Evolutionary conservation across 2,329 filamentous ascomycete species (phyloP).

Genomic region (Aspergillus sp.): DNA sequence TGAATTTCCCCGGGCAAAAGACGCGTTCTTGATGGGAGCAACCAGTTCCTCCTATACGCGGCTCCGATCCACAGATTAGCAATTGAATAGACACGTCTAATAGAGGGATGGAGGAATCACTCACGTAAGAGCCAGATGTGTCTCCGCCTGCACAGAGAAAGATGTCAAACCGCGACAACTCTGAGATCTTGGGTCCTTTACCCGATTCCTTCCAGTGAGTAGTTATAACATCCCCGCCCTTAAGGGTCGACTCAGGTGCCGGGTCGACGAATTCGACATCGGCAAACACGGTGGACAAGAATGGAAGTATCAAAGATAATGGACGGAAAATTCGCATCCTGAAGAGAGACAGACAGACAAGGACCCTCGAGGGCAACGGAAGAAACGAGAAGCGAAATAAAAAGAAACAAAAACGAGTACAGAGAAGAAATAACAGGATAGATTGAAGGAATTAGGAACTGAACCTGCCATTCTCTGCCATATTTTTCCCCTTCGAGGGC

Average conservation of each 20-base stretch:
- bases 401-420: slow-evolving; percentile 2
- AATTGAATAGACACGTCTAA: not conserved
- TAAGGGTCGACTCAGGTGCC: slow-evolving; percentile 42
- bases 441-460: not conserved
- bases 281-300: slow-evolving; percentile 40
- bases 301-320: slow-evolving; percentile 27
- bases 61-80: not conserved
- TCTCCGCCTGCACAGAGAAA: slow-evolving; percentile 56
- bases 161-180: slow-evolving; percentile 49
- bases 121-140: slow-evolving; percentile 40
- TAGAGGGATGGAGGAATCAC: slow-evolving; percentile 6
- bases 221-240: slow-evolving; percentile 44
- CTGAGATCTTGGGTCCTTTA: slow-evolving; percentile 40
- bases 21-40: slow-evolving; percentile 30
- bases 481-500: not conserved
- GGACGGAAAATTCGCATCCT: slow-evolving; percentile 22
- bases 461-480: not conserved
- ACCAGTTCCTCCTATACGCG: slow-evolving; percentile 34
- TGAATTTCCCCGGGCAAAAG: slow-evolving; percentile 34
- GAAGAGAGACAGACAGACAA: slow-evolving; percentile 3
- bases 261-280: slow-evolving; percentile 50
- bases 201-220: slow-evolving; percentile 52
- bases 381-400: not conserved
- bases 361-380: not conserved
- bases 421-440: not conserved